phyloP scores from a whole-genome alignment of 257 asterid species.

The Primulina eburnea region DNA sequence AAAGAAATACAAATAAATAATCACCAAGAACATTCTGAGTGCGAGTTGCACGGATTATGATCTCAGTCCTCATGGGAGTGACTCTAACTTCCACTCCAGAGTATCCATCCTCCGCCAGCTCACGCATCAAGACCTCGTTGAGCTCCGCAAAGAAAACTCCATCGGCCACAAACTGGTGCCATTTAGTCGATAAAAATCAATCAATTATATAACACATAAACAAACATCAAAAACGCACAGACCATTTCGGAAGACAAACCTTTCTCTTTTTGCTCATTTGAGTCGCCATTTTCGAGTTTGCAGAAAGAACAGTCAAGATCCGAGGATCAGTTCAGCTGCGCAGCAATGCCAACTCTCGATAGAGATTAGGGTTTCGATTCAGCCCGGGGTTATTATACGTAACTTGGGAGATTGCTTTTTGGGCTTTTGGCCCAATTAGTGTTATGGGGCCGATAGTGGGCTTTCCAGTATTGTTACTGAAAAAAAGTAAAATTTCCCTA shows the following conservation, averaged over 20 bases:
- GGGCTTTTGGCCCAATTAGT: background rate
- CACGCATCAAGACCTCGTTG: conserved; percentile 64
- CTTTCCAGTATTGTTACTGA: too few species aligned
- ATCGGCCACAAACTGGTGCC: conserved; percentile 59
- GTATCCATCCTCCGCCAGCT: conserved; percentile 72
- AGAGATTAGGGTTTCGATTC: background rate
- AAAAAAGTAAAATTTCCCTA: too few species aligned
- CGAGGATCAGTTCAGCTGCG: background rate
- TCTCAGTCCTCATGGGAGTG: conserved; percentile 79
- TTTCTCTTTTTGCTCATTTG: conserved; percentile 30
- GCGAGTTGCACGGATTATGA: conserved; percentile 78
- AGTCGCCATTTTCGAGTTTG: conserved; percentile 11
- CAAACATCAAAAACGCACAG: background rate
- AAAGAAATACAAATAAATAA: background rate
- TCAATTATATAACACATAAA: conserved; percentile 8
- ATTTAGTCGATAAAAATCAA: conserved; percentile 3
- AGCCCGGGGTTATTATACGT: background rate
- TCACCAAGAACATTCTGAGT: conserved; percentile 73
- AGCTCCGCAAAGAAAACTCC: conserved; percentile 69
- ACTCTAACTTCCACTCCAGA: conserved; percentile 79
- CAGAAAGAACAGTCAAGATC: background rate
- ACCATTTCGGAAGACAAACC: conserved; percentile 23
- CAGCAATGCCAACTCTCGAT: background rate
- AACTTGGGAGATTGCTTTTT: background rate
- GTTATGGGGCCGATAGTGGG: background rate